Base-by-base conservation (phyloP, 768 basidiomycete species). In the Boletus reticulatus region DNA sequence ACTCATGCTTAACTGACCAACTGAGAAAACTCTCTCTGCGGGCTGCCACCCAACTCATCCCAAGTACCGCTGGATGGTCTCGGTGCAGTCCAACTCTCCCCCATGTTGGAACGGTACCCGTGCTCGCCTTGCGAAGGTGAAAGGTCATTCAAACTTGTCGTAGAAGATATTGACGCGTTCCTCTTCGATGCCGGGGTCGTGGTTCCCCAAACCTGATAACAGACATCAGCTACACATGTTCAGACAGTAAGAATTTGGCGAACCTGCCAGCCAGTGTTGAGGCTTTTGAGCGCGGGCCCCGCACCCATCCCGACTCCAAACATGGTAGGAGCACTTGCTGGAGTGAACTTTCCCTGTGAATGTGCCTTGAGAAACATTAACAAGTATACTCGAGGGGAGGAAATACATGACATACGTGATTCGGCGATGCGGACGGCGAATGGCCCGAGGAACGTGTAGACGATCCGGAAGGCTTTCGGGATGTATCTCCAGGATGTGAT, bases 201-300 rank as follows among this genome's bases (percentile, higher is more conserved):
- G 60, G 80, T 73, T 48, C 76, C 76, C 86, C 86, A 88, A 51
- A 86, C 83, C 86, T 87, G 54, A 47, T 7, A 29, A 20, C 17
- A 56, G 37, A 55, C 50, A 45, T 64, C 36, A 56, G 52, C 38
- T 34, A 61, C 43, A 41, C 37, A 41, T 50, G 48, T 34, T 52
- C 53, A 19, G 54, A 53, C 29, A 34, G 47, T 22, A 49, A 60
- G 52, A 51, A 43, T 50, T 45, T 12, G 55, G 73, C 80, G 46
- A 53, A 82, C 87, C 81, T 87, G 84, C 87, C 87, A 88, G 43
- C 85, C 82, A 48, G 83, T 73, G 67, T 79, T 82, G 41, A 84
- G 75, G 31, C 72, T 68, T 64, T 84, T 84, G 53, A 84, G 73
- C 14, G 76, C 71, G 29, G 68, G 76, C 1, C 76, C 65, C n/a